Evolutionary conservation across 495 filamentous ascomycete species (phyloP), one percentile per base, ranked within the genome.

Genomic region (Podospora appendiculata): DNA sequence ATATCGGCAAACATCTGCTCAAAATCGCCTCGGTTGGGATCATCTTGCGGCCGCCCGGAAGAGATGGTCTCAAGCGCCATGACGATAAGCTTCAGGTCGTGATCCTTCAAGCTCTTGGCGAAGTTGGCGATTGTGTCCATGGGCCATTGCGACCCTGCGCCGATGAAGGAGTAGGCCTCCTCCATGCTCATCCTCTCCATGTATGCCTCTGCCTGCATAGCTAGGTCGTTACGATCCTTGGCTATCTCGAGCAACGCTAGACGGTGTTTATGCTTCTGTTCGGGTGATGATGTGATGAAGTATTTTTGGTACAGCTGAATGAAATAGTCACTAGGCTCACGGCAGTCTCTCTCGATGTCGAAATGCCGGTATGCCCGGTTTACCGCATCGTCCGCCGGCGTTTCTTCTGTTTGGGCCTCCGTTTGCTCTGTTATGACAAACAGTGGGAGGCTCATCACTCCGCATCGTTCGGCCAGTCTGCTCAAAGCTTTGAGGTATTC

Each of bases 331-430:
- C 47, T 18, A 1, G 34, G 10, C 16, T 53, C 53, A 17, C 47
- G 19, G 38, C 25, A 35, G 45, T 50, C 45, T 14, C 42, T 55
- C 11, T 40, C n/a, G 6, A 62, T 38, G 9, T 49, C 42, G 36
- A 66, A 64, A 19, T 62, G 54, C 8, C 33, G 48, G 36, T 66
- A 66, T 13, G 58, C 58, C 16, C 44, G 56, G 2, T 54, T 32
- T 7, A 48, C 35, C 18, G 35, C 18, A 12, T 42, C 11, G 47
- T 40, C 47, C 41, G 18, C 25, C 41, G 19, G 13, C 25, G 48
- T 17, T 17, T 13, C 10, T 58, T 17, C 13, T 17, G 33, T 14
- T 42, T 47, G 32, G 32, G 13, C 32, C 11, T 58, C 57, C 33
- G 25, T 25, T 25, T 52, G 51, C 25, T 60, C 47, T 6, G n/a